Percentiles rank a stretch among this genome's conserved stretches.
Evolutionary conservation across 169 alveolate species (phyloP).

Genomic region (Cyclospora cayetanensis): DNA sequence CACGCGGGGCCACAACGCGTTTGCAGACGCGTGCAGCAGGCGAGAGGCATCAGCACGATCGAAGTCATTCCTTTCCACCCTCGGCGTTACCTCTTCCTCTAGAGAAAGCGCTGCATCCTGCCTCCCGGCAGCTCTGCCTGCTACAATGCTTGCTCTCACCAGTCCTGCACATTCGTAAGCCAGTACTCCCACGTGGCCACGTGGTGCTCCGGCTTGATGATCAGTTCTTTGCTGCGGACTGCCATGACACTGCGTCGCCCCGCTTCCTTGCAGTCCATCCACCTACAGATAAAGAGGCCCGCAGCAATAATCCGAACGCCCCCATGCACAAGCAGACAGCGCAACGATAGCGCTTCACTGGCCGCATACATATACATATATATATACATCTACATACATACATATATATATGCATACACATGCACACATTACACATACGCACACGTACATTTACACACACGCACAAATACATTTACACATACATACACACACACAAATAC

Average conservation of each 20-base stretch:
- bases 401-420: background rate
- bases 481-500: no score
- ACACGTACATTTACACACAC: no score
- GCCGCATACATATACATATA: background rate
- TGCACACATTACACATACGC: background rate
- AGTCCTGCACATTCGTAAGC: slow-evolving; percentile 98
- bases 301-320: background rate
- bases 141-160: slow-evolving; percentile 83
- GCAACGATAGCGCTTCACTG: background rate
- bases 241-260: slow-evolving; percentile 92
- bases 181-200: slow-evolving; percentile 97
- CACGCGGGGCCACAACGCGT: no score
- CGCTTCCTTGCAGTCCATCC: slow-evolving; percentile 94
- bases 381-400: background rate
- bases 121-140: background rate
- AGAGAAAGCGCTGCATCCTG: no score
- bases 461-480: no score
- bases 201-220: slow-evolving; percentile 93
- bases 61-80: no score
- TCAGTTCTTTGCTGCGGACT: slow-evolving; percentile 92
- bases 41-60: no score
- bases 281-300: background rate
- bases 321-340: background rate
- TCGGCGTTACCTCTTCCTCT: no score
- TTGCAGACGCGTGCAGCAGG: no score